Evolutionary conservation across 306 rosid genomes (phyloP).

Genomic region (Trifolium dubium): DNA sequence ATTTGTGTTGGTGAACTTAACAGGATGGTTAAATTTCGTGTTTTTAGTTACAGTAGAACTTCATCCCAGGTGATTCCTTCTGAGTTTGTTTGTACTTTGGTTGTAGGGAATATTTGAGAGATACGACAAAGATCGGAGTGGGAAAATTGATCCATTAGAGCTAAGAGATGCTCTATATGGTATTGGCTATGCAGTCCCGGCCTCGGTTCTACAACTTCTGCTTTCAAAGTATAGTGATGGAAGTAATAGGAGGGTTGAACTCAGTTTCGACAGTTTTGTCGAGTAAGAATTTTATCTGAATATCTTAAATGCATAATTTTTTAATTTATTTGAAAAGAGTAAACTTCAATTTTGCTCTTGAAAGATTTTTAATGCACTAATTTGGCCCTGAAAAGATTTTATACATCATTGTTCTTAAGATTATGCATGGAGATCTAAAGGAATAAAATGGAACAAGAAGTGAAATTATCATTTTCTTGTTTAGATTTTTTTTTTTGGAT

Average conservation of each 20-base stretch:
- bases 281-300: slow-evolving; percentile 64
- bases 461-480: neutral
- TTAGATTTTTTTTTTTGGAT: neutral
- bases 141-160: slow-evolving; percentile 79
- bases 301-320: slow-evolving; percentile 4
- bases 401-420: slow-evolving; percentile 20
- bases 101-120: slow-evolving; percentile 78
- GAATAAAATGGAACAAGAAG: neutral
- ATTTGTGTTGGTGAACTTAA: slow-evolving; percentile 11
- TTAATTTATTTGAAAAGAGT: neutral
- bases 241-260: slow-evolving; percentile 64
- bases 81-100: slow-evolving; percentile 21
- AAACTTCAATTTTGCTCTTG: neutral
- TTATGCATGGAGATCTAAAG: neutral
- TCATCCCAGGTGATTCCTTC: slow-evolving; percentile 6
- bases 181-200: slow-evolving; percentile 74
- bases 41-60: slow-evolving; percentile 30
- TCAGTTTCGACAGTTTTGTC: slow-evolving; percentile 74
- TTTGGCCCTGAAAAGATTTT: neutral
- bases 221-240: slow-evolving; percentile 73
- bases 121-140: slow-evolving; percentile 86
- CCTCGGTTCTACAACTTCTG: slow-evolving; percentile 73
- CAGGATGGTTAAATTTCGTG: neutral
- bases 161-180: slow-evolving; percentile 90
- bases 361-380: neutral